Evolutionary conservation across 768 basidiomycete species (phyloP).

Genomic region (Naganishia friedmannii): DNA sequence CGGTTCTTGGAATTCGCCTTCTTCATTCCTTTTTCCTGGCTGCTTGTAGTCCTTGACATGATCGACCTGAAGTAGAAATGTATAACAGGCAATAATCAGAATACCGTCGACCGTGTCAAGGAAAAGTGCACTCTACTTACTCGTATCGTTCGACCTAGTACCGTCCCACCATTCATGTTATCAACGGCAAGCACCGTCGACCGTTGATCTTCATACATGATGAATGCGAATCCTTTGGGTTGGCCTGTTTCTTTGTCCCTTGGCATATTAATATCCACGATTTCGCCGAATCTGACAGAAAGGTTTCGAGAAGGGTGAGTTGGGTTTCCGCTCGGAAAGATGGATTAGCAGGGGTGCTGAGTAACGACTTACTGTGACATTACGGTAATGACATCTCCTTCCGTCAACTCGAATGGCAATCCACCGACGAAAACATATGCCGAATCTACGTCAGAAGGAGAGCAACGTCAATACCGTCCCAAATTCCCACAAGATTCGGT

Average conservation of each 20-base stretch:
- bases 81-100: not conserved
- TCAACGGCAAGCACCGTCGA: slow-evolving; percentile 95
- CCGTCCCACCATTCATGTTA: slow-evolving; percentile 91
- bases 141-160: slow-evolving; percentile 78
- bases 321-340: not conserved
- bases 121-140: slow-evolving; percentile 70
- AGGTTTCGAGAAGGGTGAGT: not conserved
- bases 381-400: slow-evolving; percentile 94
- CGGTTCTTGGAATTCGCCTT: slow-evolving; percentile 78
- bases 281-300: slow-evolving; percentile 80
- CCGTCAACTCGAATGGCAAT: slow-evolving; percentile 80
- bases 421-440: slow-evolving; percentile 94
- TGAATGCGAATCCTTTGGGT: slow-evolving; percentile 84
- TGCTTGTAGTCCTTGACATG: slow-evolving; percentile 78
- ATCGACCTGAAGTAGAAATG: slow-evolving; percentile 42
- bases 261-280: slow-evolving; percentile 91
- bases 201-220: slow-evolving; percentile 99
- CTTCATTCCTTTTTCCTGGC: slow-evolving; percentile 68
- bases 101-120: not conserved
- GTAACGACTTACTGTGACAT: slow-evolving; percentile 80
- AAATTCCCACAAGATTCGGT: not conserved
- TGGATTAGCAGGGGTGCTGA: not conserved
- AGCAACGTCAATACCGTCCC: not conserved
- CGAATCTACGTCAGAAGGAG: slow-evolving; percentile 61
- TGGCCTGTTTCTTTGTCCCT: slow-evolving; percentile 91